A percentile compares a stretch with the other conserved stretches of the same genome.
Conservation (phyloP, 306 rosid species). For the Vigna trinervia region DNA sequence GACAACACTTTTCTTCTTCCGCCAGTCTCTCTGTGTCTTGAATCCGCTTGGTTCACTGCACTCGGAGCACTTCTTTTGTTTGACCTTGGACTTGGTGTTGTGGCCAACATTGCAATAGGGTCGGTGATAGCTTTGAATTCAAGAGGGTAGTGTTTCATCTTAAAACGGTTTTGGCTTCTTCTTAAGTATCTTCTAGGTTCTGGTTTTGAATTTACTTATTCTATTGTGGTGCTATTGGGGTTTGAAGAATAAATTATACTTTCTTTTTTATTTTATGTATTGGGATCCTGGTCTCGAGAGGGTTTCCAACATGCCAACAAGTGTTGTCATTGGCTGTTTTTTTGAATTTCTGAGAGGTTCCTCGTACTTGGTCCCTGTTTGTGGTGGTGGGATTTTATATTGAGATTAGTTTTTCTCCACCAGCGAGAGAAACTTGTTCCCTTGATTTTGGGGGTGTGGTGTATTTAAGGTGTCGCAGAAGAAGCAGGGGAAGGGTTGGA, state of each 20-base stretch:
- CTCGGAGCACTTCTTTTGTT: constrained; percentile 37
- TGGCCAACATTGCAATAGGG: constrained; percentile 62
- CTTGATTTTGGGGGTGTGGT: constrained; percentile 47
- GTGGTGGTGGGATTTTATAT: constrained; percentile 37
- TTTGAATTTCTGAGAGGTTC: constrained; percentile 52
- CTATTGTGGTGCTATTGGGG: constrained; percentile 23
- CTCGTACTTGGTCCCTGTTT: constrained; percentile 53
- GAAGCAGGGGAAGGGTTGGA: constrained; percentile 37
- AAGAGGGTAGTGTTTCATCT: constrained; percentile 50
- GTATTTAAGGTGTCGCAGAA: constrained; percentile 41
- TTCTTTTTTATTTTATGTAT: constrained; percentile 39
- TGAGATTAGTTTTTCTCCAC: constrained; percentile 44
- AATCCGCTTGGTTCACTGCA: constrained; percentile 60
- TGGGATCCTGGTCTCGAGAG: constrained; percentile 46
- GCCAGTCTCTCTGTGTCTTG: constrained; percentile 60
- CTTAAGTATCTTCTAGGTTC: not conserved
- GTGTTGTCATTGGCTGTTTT: constrained; percentile 55
- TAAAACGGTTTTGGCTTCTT: constrained; percentile 36
- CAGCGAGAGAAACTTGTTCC: constrained; percentile 57
- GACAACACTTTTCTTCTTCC: constrained; percentile 62
- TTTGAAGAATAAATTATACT: constrained; percentile 42
- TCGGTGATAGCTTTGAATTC: constrained; percentile 64
- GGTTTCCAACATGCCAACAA: constrained; percentile 51
- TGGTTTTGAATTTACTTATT: constrained; percentile 43
- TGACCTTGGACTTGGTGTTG: constrained; percentile 47